A percentile compares a stretch with the other conserved stretches of the same genome.
Conservation (phyloP, 1,284 basidiomycete species). For the Phylloporus sp. region DNA sequence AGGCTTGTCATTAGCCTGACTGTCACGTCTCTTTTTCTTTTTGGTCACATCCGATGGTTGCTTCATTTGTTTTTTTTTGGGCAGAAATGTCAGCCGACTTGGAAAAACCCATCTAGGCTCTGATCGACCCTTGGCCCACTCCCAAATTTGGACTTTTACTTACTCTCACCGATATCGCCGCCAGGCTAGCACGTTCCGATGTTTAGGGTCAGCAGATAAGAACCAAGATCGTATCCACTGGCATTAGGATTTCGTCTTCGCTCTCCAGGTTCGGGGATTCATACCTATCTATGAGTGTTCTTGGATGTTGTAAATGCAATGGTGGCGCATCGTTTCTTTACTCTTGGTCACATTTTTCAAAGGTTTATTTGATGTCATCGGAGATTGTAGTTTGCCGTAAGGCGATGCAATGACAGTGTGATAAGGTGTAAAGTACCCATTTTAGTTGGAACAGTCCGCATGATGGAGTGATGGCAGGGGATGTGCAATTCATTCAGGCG, state of each 20-base stretch:
- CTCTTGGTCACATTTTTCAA: background rate
- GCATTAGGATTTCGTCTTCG: background rate
- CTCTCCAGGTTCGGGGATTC: background rate
- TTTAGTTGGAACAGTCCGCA: background rate
- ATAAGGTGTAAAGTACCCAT: background rate
- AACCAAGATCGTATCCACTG: background rate
- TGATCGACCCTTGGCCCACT: conserved; percentile 34
- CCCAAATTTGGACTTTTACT: conserved; percentile 1
- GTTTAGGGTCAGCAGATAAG: background rate
- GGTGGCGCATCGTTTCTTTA: background rate
- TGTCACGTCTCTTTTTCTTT: conserved; percentile 31
- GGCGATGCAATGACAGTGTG: conserved; percentile 2
- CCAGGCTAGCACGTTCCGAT: background rate
- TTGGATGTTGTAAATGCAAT: background rate
- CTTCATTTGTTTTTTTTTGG: background rate
- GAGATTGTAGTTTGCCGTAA: background rate
- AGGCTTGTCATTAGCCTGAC: background rate
- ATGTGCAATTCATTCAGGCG: background rate
- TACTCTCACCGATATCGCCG: conserved; percentile 8
- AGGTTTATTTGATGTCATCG: background rate
- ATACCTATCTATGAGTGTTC: background rate
- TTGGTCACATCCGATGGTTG: conserved; percentile 18
- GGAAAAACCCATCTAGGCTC: conserved; percentile 64
- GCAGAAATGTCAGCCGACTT: conserved; percentile 62
- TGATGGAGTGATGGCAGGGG: background rate